Percentiles rank a stretch among this genome's conserved stretches.
phyloP scores from a whole-genome alignment of 192 early-diverging fungal genomes.

The Rhizophagus clarus region DNA sequence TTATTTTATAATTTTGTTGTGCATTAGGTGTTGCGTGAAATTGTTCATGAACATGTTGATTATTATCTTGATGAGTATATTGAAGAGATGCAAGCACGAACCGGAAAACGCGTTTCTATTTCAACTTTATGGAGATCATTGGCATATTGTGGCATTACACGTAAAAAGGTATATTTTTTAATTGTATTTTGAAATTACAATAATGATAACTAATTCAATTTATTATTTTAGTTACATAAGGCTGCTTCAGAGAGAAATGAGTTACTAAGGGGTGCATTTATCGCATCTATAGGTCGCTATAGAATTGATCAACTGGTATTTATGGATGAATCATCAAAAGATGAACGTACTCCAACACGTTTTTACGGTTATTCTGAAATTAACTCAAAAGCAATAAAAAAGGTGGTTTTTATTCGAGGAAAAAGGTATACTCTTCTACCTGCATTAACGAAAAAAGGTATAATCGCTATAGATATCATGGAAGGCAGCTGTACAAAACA shows the following conservation, averaged over 20 bases:
- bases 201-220: background rate
- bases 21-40: background rate
- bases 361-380: background rate
- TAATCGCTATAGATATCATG: constrained; percentile 17
- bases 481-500: constrained; percentile 1
- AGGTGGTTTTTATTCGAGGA: background rate
- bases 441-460: background rate
- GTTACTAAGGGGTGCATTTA: background rate
- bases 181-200: background rate
- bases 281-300: background rate
- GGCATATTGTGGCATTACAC: constrained; percentile 4
- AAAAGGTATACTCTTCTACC: constrained; percentile 11
- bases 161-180: constrained; percentile 16
- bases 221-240: constrained; percentile 17
- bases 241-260: background rate
- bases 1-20: background rate
- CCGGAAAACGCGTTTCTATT: constrained; percentile 7
- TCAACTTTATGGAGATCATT: constrained; percentile 6
- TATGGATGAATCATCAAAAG: constrained; percentile 15
- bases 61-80: constrained; percentile 14
- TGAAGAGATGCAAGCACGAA: background rate
- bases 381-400: background rate
- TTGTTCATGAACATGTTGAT: background rate
- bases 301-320: background rate
- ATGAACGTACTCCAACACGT: background rate